Base-by-base conservation (phyloP, 1,139 yeast species). In the Geotrichum candidum region DNA sequence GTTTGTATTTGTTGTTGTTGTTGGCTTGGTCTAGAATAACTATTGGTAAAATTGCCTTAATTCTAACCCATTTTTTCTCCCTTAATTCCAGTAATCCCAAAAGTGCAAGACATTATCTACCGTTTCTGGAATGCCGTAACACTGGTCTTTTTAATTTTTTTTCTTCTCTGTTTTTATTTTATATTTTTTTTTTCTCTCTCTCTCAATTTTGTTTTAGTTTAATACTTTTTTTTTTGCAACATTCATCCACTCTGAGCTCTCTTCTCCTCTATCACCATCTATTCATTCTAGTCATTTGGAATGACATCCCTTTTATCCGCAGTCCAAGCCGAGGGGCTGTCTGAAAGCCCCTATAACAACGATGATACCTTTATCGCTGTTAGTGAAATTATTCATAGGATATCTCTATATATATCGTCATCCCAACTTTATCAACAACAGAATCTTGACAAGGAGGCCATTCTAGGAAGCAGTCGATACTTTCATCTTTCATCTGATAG, bases 291-390 rank as follows among this genome's bases (percentile, higher is more conserved):
- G n/a, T n/a, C 18, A 13, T 23, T n/a, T 33, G 33, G 10, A 45
- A 57, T 57, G 56, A 31, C 59, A 7, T 35, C 60, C 38, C 57
- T 48, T 27, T 23, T 58, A 7, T 27, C 50, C 35, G 33, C 57
- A 22, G 45, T 55, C 10, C 53, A 51, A 9, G 50, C 48, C 7
- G 57, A 55, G 27, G 53, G 53, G n/a, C 15, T 55, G 45, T 25
- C 52, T 31, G 53, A 45, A 23, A n/a, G 45, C 6, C 45, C 22
- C 15, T 46, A 55, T 18, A 51, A 55, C 15, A 22, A 48, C 18
- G 55, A 60, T 35, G 61, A 55, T 25, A 57, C 64, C 6, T 58
- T 60, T 51, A 51, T 62, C 15, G 56, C 61, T 6, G 48, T 62
- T 33, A 54, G 61, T 29, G 63, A 60, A 48, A 56, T 62, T 27